Base-by-base conservation (phyloP, 2,329 filamentous ascomycete species). In the Aspergillus sclerotialis region DNA sequence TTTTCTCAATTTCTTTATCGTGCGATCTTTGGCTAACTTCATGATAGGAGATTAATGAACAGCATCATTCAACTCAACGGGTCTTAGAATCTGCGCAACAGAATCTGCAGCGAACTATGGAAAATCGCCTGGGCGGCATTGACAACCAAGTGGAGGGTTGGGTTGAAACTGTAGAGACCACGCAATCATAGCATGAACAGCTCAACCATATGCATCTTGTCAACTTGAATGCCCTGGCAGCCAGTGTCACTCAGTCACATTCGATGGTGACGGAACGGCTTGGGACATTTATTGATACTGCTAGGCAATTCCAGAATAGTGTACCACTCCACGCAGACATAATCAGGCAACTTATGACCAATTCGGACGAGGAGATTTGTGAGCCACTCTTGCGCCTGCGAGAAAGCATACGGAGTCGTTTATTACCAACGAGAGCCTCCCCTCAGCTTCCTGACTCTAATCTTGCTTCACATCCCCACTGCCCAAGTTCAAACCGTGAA, bases 31-130 rank as follows among this genome's bases (percentile, higher is more conserved):
- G n/a, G n/a, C n/a, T n/a, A n/a, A n/a, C n/a, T n/a, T 53, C 23
- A 15, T 24, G 26, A 27, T 45, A 84, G 79, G 61, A 68, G 17
- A 85, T 90, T 24, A 84, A 85, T 48, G 74, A 83, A 37, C 82
- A 85, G 52, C 93, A 88, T 49, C 78, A 72, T 12, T 80, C 82
- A 4, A 90, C 96, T 49, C 85, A 90, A 48, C 73, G 76, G 6
- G 84, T 84, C 0, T 89, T 90, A 0, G 83, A 84, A 48, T 85
- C 85, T 2, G 88, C 96, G 1, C 89, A 96, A 47, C 82, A 83
- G 21, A 84, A 93, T 61, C 94, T 90, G 0, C 78, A 94, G 18
- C 81, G 82, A 5, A 90, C 93, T 38, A 89, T 96, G 9, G 84
- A 90, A 52, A 80, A 84, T 37, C 92, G 96, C 63, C 84, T 93